These are phyloP conservation scores for Talaromyces sp. DNA, from an alignment of 2,329 filamentous ascomycete species.

Conservation along the genomic window DNA sequence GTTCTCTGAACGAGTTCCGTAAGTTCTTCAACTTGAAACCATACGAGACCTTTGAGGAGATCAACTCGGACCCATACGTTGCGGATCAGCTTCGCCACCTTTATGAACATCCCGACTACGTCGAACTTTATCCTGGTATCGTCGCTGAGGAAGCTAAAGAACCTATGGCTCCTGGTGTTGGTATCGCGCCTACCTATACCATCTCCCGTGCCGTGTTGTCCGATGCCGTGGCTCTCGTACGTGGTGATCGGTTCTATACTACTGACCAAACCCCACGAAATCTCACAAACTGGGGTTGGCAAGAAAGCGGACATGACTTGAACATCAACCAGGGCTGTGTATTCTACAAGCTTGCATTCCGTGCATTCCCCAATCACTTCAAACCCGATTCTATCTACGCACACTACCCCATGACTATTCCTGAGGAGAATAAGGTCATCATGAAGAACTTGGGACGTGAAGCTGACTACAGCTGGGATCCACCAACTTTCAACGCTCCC, in stretches of 20 bases:
- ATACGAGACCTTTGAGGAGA: slow-evolving; percentile 57
- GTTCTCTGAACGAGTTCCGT: slow-evolving; percentile 55
- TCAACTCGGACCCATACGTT: slow-evolving; percentile 58
- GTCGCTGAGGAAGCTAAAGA: slow-evolving; percentile 46
- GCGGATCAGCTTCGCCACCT: slow-evolving; percentile 55
- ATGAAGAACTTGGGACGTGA: slow-evolving; percentile 65
- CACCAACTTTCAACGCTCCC: slow-evolving; percentile 53
- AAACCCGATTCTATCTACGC: slow-evolving; percentile 74
- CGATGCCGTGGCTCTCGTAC: slow-evolving; percentile 44
- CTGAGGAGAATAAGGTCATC: slow-evolving; percentile 68
- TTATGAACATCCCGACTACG: slow-evolving; percentile 62
- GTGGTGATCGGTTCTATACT: slow-evolving; percentile 74
- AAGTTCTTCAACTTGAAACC: slow-evolving; percentile 60
- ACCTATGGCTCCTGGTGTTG: slow-evolving; percentile 36
- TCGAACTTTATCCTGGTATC: slow-evolving; percentile 68
- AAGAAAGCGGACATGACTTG: slow-evolving; percentile 68
- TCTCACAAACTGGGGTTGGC: slow-evolving; percentile 81
- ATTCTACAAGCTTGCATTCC: slow-evolving; percentile 78
- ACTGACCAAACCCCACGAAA: slow-evolving; percentile 70
- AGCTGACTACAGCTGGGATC: slow-evolving; percentile 66
- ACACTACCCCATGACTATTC: slow-evolving; percentile 70
- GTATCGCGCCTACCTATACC: slow-evolving; percentile 39
- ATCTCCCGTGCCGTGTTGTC: slow-evolving; percentile 41
- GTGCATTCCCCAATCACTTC: slow-evolving; percentile 79
- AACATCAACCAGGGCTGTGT: slow-evolving; percentile 76